Evolutionary conservation across 2,329 filamentous ascomycete species (phyloP).

Genomic region (Dactylellina parvicollis): DNA sequence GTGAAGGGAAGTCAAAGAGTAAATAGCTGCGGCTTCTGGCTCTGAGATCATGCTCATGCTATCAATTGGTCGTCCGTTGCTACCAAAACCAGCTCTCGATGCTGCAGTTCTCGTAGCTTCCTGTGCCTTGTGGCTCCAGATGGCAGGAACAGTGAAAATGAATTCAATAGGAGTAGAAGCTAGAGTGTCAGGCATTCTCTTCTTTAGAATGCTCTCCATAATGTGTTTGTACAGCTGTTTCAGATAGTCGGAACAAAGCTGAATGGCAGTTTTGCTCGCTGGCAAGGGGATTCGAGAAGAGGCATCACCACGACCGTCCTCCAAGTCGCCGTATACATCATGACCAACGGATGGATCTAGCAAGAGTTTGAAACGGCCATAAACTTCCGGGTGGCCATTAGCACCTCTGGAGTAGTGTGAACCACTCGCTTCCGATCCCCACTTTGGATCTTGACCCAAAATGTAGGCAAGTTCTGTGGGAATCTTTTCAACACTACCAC

Average conservation of each 20-base stretch:
- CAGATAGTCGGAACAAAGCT: conserved; percentile 26
- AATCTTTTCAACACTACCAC: conserved; percentile 18
- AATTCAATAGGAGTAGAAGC: conserved; percentile 30
- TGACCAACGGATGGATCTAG: conserved; percentile 6
- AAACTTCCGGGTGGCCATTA: conserved; percentile 3
- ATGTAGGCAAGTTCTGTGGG: conserved; percentile 30
- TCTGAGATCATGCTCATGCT: conserved; percentile 31
- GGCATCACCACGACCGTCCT: not conserved
- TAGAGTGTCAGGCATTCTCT: conserved; percentile 26
- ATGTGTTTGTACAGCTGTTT: conserved; percentile 13
- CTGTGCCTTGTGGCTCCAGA: conserved; percentile 41
- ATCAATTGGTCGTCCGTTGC: conserved; percentile 11
- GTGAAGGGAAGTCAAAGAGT: conserved; percentile 7
- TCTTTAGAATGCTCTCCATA: conserved; percentile 17
- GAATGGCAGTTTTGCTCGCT: conserved; percentile 11
- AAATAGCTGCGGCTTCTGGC: conserved; percentile 28
- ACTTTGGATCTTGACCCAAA: conserved; percentile 4
- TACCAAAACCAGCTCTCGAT: conserved; percentile 18
- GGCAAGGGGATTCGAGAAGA: conserved; percentile 9
- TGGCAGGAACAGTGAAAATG: conserved; percentile 36
- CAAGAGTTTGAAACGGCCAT: conserved; percentile 33
- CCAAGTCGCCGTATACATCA: conserved; percentile 3
- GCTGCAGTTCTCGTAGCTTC: conserved; percentile 26
- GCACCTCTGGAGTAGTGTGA: conserved; percentile 3
- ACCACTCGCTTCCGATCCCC: conserved; percentile 24